phyloP scores from a whole-genome alignment of 169 alveolate genomes.

The Eimeria acervulina region DNA sequence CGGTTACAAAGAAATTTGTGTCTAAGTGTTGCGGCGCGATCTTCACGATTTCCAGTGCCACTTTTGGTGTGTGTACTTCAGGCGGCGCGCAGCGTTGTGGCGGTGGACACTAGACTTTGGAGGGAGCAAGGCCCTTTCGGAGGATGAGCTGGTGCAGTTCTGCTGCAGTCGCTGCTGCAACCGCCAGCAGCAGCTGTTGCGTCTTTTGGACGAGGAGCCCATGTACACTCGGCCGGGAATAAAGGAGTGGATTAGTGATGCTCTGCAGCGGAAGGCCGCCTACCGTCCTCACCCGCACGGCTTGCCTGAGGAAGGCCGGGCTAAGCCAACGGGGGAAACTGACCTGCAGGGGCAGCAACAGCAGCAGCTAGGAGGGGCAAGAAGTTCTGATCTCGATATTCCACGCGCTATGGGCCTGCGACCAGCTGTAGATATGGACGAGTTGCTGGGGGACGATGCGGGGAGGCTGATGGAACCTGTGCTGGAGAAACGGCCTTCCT shows the following conservation, averaged over 20 bases:
- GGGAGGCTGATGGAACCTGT: slow-evolving; percentile 51
- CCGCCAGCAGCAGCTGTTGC: slow-evolving; percentile 77
- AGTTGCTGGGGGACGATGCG: slow-evolving; percentile 7
- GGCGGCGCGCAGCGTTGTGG: slow-evolving; percentile 78
- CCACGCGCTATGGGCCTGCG: neutral
- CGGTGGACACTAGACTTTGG: slow-evolving; percentile 71
- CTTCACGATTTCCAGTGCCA: neutral
- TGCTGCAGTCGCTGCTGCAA: slow-evolving; percentile 77
- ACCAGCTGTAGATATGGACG: slow-evolving; percentile 62
- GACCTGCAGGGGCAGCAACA: neutral
- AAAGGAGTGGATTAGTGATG: slow-evolving; percentile 75
- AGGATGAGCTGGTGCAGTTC: slow-evolving; percentile 65
- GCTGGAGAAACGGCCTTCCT: slow-evolving; percentile 36
- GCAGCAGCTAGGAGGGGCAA: slow-evolving; percentile 5
- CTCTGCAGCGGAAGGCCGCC: slow-evolving; percentile 71
- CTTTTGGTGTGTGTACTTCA: slow-evolving; percentile 4
- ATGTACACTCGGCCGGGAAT: slow-evolving; percentile 75
- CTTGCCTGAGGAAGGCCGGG: slow-evolving; percentile 16
- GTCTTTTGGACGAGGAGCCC: slow-evolving; percentile 75
- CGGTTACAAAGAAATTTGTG: neutral
- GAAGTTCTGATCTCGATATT: neutral
- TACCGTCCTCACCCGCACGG: slow-evolving; percentile 75
- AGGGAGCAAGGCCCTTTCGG: slow-evolving; percentile 75
- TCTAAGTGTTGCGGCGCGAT: neutral
- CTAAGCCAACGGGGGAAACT: neutral